Conservation (phyloP, 306 rosid species). For the Quillaja saponaria region DNA sequence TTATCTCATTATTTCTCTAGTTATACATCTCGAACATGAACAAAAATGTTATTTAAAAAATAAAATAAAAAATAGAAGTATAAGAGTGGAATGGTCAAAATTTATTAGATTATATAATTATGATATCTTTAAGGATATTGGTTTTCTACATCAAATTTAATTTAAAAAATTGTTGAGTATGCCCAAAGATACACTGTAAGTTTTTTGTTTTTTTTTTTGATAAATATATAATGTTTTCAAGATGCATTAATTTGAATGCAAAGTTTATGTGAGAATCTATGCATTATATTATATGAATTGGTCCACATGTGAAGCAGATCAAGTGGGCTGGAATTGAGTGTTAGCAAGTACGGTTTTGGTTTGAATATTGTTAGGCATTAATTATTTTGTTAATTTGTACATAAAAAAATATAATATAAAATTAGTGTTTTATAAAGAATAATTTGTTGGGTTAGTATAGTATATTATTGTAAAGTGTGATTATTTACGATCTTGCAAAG, state of each 20-base stretch:
- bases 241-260: slow-evolving; percentile 28
- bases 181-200: slow-evolving; percentile 28
- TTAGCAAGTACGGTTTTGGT: slow-evolving; percentile 42
- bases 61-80: slow-evolving; percentile 5
- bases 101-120: slow-evolving; percentile 26
- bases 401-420: slow-evolving; percentile 22
- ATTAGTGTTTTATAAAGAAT: slow-evolving; percentile 14
- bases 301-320: slow-evolving; percentile 50
- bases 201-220: slow-evolving; percentile 1
- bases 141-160: slow-evolving; percentile 24
- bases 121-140: slow-evolving; percentile 33
- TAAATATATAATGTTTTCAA: slow-evolving; percentile 23
- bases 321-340: slow-evolving; percentile 41
- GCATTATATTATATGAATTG: slow-evolving; percentile 43
- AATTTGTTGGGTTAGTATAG: slow-evolving; percentile 4
- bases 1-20: too few species aligned
- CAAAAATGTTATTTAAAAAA: background rate
- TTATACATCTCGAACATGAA: too few species aligned
- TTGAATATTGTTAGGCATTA: slow-evolving; percentile 38
- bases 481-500: slow-evolving; percentile 58
- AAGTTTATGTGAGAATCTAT: slow-evolving; percentile 34
- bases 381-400: slow-evolving; percentile 26
- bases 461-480: slow-evolving; percentile 12
- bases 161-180: slow-evolving; percentile 37
- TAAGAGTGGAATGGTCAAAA: slow-evolving; percentile 40